Base-by-base conservation (phyloP, 164 flowering plant genomes). In the Umbellularia californica region DNA sequence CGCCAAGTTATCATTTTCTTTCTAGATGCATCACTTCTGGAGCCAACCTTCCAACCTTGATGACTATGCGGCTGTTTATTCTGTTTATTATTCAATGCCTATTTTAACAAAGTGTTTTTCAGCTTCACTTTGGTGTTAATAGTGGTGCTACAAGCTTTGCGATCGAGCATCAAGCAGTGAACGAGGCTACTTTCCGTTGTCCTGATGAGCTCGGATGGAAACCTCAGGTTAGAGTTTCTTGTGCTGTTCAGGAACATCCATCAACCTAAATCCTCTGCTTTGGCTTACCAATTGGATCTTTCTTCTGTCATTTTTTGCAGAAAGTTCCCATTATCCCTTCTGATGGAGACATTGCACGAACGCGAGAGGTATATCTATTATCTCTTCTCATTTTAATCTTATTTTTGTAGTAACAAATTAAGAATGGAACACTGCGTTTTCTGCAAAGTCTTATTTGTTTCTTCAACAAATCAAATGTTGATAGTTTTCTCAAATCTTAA, bases 171-270 rank as follows among this genome's bases (percentile, higher is more conserved):
- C 97, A 88, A 81, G 98, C 98, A 68, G 84, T 91, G 58, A 94
- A 92, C 85, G 98, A 94, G 84, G 98, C 98, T 75, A 91, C 97
- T 75, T 94, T 93, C 70, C 97, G 95, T 51, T 95, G 97, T 76
- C 94, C 98, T 66, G 98, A 94, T 85, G 93, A 94, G 84, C 72
- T 92, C 83, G 98, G 97, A 77, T 94, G 98, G 98, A 95, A 93
- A 75, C 97, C 97, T 75, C 95, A 89, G 97, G 97, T 72, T 55
- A 55, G 60, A 55, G 60, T 17, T 20, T 15, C 60, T 55, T 55
- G 13, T 15, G 60, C 20, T 55, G 60, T 55, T 58, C 11, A 20
- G 22, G 27, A 17, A 22, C 22, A 24, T 70, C 41, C 27, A 17
- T 70, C 19, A 55, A 20, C 3, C 50, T 52, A 14, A 70, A 13